phyloP scores from a whole-genome alignment of 768 basidiomycete genomes.

The Cubamyces lactineus region DNA sequence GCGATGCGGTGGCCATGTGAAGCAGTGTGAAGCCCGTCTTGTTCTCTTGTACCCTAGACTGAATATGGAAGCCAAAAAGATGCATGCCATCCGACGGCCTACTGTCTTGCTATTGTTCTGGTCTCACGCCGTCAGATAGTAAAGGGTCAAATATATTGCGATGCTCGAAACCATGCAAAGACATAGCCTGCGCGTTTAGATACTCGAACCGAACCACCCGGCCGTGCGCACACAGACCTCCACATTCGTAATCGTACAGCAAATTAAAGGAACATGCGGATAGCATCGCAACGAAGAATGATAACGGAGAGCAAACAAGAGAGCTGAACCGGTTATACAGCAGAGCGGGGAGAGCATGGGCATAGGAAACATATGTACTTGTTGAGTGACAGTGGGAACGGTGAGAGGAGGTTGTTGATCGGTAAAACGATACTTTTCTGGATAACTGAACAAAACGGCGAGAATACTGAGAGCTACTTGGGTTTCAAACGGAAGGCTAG shows the following conservation, averaged over 20 bases:
- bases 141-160: constrained; percentile 8
- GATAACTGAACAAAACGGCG: background rate
- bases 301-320: background rate
- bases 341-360: constrained; percentile 1
- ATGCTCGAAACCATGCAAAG: background rate
- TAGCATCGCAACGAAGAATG: background rate
- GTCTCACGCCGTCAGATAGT: constrained; percentile 4
- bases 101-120: background rate
- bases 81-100: background rate
- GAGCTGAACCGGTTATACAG: background rate
- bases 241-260: constrained; percentile 17
- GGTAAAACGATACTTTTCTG: background rate
- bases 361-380: background rate
- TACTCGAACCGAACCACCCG: background rate
- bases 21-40: background rate
- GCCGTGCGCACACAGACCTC: constrained; percentile 1
- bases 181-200: background rate
- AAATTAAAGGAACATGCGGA: background rate
- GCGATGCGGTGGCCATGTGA: background rate
- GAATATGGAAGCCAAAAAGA: constrained; percentile 1
- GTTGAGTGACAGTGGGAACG: background rate
- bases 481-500: too few species aligned
- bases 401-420: too few species aligned
- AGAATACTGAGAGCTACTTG: background rate
- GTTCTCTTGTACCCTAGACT: constrained; percentile 1